Evolutionary conservation across 148 eudicot genomes (phyloP), one percentile per base, ranked within the genome.

Genomic region (Silene latifolia): DNA sequence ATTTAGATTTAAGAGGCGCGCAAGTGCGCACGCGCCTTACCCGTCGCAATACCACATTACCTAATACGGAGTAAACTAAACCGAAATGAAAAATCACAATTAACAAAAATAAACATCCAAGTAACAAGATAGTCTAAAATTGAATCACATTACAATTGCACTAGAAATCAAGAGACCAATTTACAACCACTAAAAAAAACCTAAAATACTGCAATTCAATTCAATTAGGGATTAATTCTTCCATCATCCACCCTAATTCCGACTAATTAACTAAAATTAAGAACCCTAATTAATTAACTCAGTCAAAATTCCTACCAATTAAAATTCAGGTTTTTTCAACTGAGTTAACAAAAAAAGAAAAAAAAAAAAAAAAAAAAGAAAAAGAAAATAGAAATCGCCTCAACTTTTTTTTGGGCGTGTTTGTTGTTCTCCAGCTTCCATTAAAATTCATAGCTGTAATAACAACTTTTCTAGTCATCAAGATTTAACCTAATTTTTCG

Each of bases 211-310:
- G 29, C 29, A 27, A 27, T 27, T 27, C 29, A 27, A 27, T 27
- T 27, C 29, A 27, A 27, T 68, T 67, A 48, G 83, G 83, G 80
- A 80, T 69, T 69, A 76, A 76, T 79, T 65, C 48, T 19, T 18
- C 67, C 24, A 0, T 32, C 27, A 73, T 76, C 80, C 80, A 54
- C 78, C 74, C 44, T 19, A 44, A 39, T 39, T 44, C n/a, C 54
- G n/a, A 44, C 25, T 4, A 68, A 19, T 32, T 39, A 39, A 39
- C 44, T 2, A 5, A 35, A 14, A 53, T 24, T 17, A 60, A 21
- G 71, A 69, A 32, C 35, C 59, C 66, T 72, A 76, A 65, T 71
- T 72, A 76, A 65, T 20, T 76, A 66, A 80, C 77, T 60, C 77
- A 24, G 73, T 54, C 29, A 23, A 51, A 51, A 12, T 29, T 58